Evolutionary conservation across 176 grass and related monocot species (phyloP), one percentile per base, ranked within the genome.

Genomic region (Avena insularis): DNA sequence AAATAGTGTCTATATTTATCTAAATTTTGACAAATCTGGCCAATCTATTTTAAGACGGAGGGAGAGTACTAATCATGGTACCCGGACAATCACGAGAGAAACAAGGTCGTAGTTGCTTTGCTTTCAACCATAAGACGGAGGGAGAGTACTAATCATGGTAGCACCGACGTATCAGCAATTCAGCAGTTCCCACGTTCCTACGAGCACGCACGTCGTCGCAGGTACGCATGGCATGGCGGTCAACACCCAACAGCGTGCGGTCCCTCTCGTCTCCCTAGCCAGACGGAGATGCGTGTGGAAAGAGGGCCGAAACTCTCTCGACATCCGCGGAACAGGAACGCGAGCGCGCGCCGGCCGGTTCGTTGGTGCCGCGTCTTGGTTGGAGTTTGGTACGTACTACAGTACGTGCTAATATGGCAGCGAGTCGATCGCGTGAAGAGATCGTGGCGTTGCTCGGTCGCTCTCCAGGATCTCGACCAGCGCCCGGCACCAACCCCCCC

Each of bases 381-480:
- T 85, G 1, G 55, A 63, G 90, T 85, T 91, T 88, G 90, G 90
- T 88, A 61, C 25, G 13, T 35, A 4, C 17, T 35, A 4, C 17
- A 1, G 25, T 66, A 17, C 31, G 33, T 35, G 38, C 33, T 6
- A 43, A 43, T 43, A 43, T 38, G 69, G 71, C 71, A 74, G 35
- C 40, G 50, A 46, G 82, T 80, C 40, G 40, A 43, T 43, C 78
- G 76, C 81, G 77, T 85, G 86, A 88, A 87, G 89, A 68, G 88
- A 76, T 83, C 61, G 88, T 25, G 90, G 82, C 82, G 90, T 82
- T 85, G 82, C 69, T 23, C 48, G 12, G 86, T 85, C 86, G 43
- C 61, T 75, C 31, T 83, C 66, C 67, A 25, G 21, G 57, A 70
- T 81, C 75, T 17, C 72, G 54, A 76, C 20, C 14, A 56, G 43